phyloP scores from a whole-genome alignment of 2,329 filamentous ascomycete genomes.

The Gnomoniopsis smithogilvyi region DNA sequence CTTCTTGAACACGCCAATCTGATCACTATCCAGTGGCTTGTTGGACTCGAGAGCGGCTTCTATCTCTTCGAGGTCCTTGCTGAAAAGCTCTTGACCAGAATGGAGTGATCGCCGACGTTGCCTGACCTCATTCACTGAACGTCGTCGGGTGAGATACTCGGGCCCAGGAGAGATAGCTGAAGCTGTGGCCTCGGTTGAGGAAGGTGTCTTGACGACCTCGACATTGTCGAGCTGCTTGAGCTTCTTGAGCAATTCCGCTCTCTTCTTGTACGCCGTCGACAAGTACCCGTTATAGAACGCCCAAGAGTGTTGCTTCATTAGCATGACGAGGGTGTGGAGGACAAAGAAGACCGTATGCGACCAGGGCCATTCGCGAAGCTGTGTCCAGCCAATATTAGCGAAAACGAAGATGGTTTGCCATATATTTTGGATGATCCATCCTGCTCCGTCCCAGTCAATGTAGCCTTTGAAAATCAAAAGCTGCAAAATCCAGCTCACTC shows the following conservation, averaged over 20 bases:
- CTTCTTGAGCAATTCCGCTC: constrained; percentile 39
- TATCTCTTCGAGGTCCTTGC: constrained; percentile 55
- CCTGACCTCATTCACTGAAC: constrained; percentile 37
- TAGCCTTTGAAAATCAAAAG: constrained; percentile 54
- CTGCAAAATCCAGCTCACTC: constrained; percentile 65
- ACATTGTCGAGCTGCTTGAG: constrained; percentile 57
- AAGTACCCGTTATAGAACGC: constrained; percentile 76
- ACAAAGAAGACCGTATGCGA: constrained; percentile 73
- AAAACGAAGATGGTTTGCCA: constrained; percentile 68
- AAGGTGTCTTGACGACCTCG: constrained; percentile 41
- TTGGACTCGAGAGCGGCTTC: constrained; percentile 59
- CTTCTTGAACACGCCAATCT: constrained; percentile 61
- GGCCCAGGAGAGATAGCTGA: constrained; percentile 43
- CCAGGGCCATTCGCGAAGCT: constrained; percentile 76
- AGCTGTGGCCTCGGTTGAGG: constrained; percentile 34
- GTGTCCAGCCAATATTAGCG: constrained; percentile 61
- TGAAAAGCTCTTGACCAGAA: constrained; percentile 24
- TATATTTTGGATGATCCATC: constrained; percentile 72
- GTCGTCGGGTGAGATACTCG: constrained; percentile 39
- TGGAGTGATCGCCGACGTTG: constrained; percentile 40
- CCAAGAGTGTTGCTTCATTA: constrained; percentile 84
- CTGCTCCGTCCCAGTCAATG: constrained; percentile 63
- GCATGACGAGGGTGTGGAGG: constrained; percentile 70
- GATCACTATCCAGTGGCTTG: constrained; percentile 56
- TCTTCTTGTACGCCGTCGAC: constrained; percentile 55